Base-by-base conservation (phyloP, 2,329 filamentous ascomycete genomes). In the Penicillium sp. region DNA sequence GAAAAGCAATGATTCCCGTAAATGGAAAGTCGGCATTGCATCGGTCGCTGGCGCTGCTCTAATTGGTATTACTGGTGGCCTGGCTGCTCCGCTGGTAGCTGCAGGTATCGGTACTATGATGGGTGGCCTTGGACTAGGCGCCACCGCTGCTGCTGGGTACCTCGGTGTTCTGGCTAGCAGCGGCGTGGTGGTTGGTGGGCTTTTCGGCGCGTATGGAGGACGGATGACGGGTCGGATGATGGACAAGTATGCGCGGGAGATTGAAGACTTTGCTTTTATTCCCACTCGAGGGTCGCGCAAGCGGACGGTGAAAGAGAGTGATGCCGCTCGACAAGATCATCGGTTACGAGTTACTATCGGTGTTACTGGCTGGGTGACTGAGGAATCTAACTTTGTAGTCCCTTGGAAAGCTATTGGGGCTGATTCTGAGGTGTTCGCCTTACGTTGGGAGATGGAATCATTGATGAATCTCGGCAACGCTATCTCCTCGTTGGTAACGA, bases 161-260 rank as follows among this genome's bases (percentile, higher is more conserved):
- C 79, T 98, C 0, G 93, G 93, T 11, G 83, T 87, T 19, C 81
- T 97, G 68, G 89, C 91, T 2, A 88, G 93, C 37, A 95, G 89
- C 60, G 85, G 88, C 5, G 84, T 95, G 16, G 80, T 92, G 43
- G 88, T 96, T 29, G 93, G 93, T 16, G 86, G 89, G 37, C 78
- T 98, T 39, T 97, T 98, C 68, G 95, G 95, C 9, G 90, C 95
- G n/a, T 96, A 96, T 70, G 90, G 90, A 44, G 87, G 88, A 1
- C 85, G 88, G 35, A 93, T 96, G 82, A 90, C 90, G 0, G 86
- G 87, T 52, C 88, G 92, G 71, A 91, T 93, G 81, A 90, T 97
- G 82, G 91, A 96, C 62, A 82, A 88, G n/a, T 96, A 96, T 71
- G 84, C 89, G 11, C 87, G 86, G 64, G 91, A 96, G 62, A 88